Base-by-base conservation (phyloP, 1,139 yeast species). In the Sugiyamaella xylanicola region DNA sequence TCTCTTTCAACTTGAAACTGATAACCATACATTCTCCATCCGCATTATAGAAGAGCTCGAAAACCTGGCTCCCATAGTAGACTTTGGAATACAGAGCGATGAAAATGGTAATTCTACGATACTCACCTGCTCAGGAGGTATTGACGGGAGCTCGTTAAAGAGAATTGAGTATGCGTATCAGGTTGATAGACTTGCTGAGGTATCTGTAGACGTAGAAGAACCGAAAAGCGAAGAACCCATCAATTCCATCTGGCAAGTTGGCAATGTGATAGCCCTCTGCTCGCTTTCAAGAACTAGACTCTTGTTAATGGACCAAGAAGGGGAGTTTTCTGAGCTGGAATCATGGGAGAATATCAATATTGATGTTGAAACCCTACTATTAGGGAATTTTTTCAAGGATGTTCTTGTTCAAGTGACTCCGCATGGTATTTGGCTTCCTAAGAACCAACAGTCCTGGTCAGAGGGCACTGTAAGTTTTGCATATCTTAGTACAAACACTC, bases 1-100 rank as follows among this genome's bases (percentile, higher is more conserved):
- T 2, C 39, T 61, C 21, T 57, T 61, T 39, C 48, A 50, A 19
- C 43, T 60, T 16, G 56, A 57, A 25, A n/a, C 47, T 5, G 36
- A 52, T 2, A 15, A 16, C n/a, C 13, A 27, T 22, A 19, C 42
- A 11, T 32, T 25, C 42, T 17, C 29, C 17, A 22, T 48, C n/a
- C 32, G 39, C 20, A 27, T 36, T 20, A 40, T 50, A 13, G 53
- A 55, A 29, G 48, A 52, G 19, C 22, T 55, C 4, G 54, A 55
- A 15, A 55, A 48, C 27, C 49, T 55, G 19, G 56, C 56, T n/a
- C 50, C 58, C 4, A 41, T 55, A 11, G 43, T 52, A 11, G 58
- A 53, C 41, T 41, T 51, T n/a, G 35, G 16, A 15, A 16, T 51
- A 22, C 47, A 48, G n/a, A 32, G 32, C 16, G 56, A 52, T 21